These are phyloP conservation scores for Hamigera avellanea DNA, from an alignment of 495 filamentous ascomycete species.

Conservation along the genomic window DNA sequence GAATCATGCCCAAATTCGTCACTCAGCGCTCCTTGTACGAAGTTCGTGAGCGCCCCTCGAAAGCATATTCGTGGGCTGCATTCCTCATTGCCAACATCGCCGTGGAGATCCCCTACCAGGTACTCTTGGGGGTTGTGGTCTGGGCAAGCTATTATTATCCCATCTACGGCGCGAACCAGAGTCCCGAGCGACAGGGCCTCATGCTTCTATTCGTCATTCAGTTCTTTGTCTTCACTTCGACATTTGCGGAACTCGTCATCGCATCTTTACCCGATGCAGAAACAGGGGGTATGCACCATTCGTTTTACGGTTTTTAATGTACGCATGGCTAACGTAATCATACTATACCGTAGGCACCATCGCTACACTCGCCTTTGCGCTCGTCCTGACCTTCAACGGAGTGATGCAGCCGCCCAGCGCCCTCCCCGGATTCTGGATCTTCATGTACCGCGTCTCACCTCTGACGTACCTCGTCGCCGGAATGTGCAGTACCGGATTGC, in stretches of 20 bases:
- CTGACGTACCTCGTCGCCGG: slow-evolving; percentile 48
- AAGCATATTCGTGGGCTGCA: slow-evolving; percentile 60
- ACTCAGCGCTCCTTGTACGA: slow-evolving; percentile 54
- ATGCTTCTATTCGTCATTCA: slow-evolving; percentile 44
- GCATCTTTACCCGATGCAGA: slow-evolving; percentile 39
- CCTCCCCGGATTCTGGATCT: slow-evolving; percentile 46
- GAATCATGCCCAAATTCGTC: slow-evolving; percentile 60
- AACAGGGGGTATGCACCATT: slow-evolving; percentile 34
- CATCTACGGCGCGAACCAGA: slow-evolving; percentile 28
- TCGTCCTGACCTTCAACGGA: slow-evolving; percentile 52
- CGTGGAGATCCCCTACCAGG: slow-evolving; percentile 63
- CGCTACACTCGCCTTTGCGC: slow-evolving; percentile 47
- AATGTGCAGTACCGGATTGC: slow-evolving; percentile 36
- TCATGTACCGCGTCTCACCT: slow-evolving; percentile 44
- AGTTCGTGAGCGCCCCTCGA: slow-evolving; percentile 55
- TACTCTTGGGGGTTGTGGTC: slow-evolving; percentile 46
- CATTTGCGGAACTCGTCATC: slow-evolving; percentile 49
- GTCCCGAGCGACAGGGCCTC: slow-evolving; percentile 28
- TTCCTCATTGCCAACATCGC: slow-evolving; percentile 59
- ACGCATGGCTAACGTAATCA: too few relatives aligned
- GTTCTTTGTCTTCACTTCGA: slow-evolving; percentile 60
- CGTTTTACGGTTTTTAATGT: too few relatives aligned
- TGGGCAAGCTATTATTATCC: slow-evolving; percentile 56
- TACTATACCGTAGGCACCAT: slow-evolving; percentile 31
- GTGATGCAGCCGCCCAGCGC: slow-evolving; percentile 40